Evolutionary conservation across 2,329 filamentous ascomycete genomes (phyloP).

Genomic region (Akanthomyces lecanii): DNA sequence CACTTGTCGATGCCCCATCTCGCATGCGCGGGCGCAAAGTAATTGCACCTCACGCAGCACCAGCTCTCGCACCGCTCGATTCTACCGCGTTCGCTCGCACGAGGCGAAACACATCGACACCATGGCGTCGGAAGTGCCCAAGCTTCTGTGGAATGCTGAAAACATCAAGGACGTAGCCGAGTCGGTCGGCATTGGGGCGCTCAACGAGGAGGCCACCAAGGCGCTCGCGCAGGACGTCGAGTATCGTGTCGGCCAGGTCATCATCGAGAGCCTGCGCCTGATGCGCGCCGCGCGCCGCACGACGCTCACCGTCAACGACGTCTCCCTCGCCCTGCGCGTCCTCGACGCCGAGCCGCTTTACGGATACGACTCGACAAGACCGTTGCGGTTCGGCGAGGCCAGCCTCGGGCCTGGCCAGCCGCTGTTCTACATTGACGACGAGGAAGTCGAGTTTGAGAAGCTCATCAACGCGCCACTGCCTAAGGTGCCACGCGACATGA

Average conservation of each 20-base stretch:
- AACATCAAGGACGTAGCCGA: slow-evolving; percentile 95
- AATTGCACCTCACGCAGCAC: background rate
- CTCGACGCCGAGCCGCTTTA: slow-evolving; percentile 94
- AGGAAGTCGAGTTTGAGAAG: slow-evolving; percentile 98
- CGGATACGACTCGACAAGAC: slow-evolving; percentile 89
- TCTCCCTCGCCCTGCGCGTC: slow-evolving; percentile 77
- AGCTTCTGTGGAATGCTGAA: slow-evolving; percentile 87
- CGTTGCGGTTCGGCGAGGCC: slow-evolving; percentile 87
- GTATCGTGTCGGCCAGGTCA: slow-evolving; percentile 87
- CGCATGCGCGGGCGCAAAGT: background rate
- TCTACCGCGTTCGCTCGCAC: background rate
- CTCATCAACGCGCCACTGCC: slow-evolving; percentile 93
- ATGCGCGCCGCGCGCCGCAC: slow-evolving; percentile 91
- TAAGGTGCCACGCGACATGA: slow-evolving; percentile 89
- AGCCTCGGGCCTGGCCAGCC: slow-evolving; percentile 90
- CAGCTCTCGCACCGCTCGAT: background rate
- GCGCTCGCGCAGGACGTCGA: slow-evolving; percentile 91
- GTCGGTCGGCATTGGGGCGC: slow-evolving; percentile 78
- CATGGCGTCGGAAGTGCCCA: slow-evolving; percentile 40
- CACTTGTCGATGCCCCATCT: background rate
- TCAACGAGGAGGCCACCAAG: slow-evolving; percentile 82
- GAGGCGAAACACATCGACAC: slow-evolving; percentile 2
- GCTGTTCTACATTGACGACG: slow-evolving; percentile 95
- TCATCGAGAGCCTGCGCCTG: slow-evolving; percentile 90
- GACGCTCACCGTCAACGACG: slow-evolving; percentile 81